Percentiles rank a stretch among this genome's conserved stretches.
phyloP scores from a whole-genome alignment of 768 basidiomycete species.

The Phanerodontia chrysosporium region DNA sequence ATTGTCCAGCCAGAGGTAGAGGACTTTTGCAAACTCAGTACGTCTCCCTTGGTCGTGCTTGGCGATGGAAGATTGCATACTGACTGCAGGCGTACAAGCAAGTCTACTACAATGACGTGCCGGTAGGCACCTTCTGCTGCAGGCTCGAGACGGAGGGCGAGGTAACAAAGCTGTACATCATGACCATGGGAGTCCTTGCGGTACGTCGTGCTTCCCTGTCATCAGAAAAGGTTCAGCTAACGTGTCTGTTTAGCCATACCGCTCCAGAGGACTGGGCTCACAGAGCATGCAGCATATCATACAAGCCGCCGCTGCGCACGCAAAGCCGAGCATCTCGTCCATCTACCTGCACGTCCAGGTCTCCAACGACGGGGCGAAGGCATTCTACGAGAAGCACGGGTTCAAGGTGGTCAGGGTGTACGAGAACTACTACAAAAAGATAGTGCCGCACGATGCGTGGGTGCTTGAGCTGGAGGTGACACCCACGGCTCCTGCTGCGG shows the following conservation, averaged over 20 bases:
- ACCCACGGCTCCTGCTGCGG: neutral
- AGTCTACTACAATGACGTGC: conserved; percentile 94
- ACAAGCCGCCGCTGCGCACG: conserved; percentile 52
- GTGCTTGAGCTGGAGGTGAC: conserved; percentile 63
- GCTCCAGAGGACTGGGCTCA: conserved; percentile 72
- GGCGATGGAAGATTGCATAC: neutral
- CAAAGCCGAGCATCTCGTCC: conserved; percentile 58
- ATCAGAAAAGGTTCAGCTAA: neutral
- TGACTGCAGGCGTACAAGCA: conserved; percentile 6
- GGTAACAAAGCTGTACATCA: conserved; percentile 65
- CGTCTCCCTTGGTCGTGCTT: conserved; percentile 27
- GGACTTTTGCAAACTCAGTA: conserved; percentile 84
- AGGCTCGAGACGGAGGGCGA: conserved; percentile 68
- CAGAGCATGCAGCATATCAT: conserved; percentile 66
- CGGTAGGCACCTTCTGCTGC: conserved; percentile 86
- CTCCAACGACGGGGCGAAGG: conserved; percentile 73
- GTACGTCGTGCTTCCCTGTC: conserved; percentile 39
- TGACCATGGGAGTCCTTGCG: conserved; percentile 90
- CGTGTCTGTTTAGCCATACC: conserved; percentile 64
- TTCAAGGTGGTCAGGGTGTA: conserved; percentile 66
- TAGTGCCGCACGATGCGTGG: conserved; percentile 82
- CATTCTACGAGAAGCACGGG: conserved; percentile 81
- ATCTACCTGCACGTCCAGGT: conserved; percentile 86
- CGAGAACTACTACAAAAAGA: conserved; percentile 86
- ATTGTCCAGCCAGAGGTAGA: conserved; percentile 75